Evolutionary conservation across 2,329 filamentous ascomycete species (phyloP).

Genomic region (Pezicula radicicola): DNA sequence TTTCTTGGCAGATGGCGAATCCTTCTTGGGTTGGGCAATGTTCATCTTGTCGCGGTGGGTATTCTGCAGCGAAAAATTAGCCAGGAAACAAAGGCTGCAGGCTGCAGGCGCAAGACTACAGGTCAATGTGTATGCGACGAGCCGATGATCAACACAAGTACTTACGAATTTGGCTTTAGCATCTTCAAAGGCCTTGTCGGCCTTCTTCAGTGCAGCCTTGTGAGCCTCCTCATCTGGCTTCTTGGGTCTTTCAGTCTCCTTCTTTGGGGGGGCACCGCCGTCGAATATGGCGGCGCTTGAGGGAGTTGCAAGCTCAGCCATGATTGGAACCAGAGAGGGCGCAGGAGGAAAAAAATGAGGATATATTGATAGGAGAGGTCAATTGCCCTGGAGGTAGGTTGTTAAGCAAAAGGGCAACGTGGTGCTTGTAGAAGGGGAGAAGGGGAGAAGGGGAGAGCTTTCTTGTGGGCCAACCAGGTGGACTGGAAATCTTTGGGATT

Average conservation of each 20-base stretch:
- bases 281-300: conserved; percentile 38
- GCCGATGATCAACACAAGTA: conserved; percentile 9
- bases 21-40: conserved; percentile 74
- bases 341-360: background rate
- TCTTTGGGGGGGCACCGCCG: conserved; percentile 32
- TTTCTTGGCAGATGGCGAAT: conserved; percentile 76
- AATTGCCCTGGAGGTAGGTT: background rate
- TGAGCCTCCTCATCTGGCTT: conserved; percentile 85
- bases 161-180: conserved; percentile 69
- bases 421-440: background rate
- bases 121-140: background rate
- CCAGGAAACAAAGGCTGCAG: conserved; percentile 4
- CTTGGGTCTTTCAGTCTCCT: conserved; percentile 60
- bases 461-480: background rate
- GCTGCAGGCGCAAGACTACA: conserved; percentile 1
- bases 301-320: conserved; percentile 44
- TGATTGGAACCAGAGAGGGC: conserved; percentile 23
- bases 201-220: conserved; percentile 74
- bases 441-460: background rate
- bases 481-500: no score
- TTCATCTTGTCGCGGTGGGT: conserved; percentile 88
- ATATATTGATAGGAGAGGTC: background rate
- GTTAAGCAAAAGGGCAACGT: background rate
- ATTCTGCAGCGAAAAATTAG: conserved; percentile 54
- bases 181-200: conserved; percentile 82